phyloP scores from a whole-genome alignment of 2,329 filamentous ascomycete genomes.

The Penicillium sp. region DNA sequence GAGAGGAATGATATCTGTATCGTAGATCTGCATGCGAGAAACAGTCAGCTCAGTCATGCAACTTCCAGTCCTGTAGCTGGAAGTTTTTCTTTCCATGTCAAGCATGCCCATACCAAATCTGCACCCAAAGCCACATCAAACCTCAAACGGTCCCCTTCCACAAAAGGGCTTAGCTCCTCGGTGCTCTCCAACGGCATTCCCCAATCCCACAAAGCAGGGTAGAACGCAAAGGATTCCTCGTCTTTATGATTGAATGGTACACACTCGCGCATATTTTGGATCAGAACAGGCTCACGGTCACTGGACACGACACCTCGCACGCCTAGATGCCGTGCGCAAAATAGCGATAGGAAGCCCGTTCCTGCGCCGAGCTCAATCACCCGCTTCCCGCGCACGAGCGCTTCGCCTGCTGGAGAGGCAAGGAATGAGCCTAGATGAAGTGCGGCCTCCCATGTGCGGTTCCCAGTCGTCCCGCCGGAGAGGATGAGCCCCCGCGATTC shows the following conservation, averaged over 20 bases:
- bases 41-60: background rate
- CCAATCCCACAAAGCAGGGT: slow-evolving; percentile 46
- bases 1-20: slow-evolving; percentile 58
- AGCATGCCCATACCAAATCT: slow-evolving; percentile 38
- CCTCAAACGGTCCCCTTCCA: background rate
- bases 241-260: slow-evolving; percentile 34
- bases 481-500: slow-evolving; percentile 58
- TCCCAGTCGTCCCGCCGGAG: slow-evolving; percentile 64
- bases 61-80: too few relatives aligned
- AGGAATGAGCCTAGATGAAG: slow-evolving; percentile 65
- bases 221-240: slow-evolving; percentile 20
- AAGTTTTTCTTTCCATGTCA: background rate
- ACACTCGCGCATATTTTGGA: slow-evolving; percentile 43
- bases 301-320: slow-evolving; percentile 59
- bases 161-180: slow-evolving; percentile 5
- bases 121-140: slow-evolving; percentile 47
- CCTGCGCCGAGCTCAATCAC: slow-evolving; percentile 68
- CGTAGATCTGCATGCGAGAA: slow-evolving; percentile 57
- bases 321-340: slow-evolving; percentile 61
- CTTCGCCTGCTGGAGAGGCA: slow-evolving; percentile 45
- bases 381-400: slow-evolving; percentile 53
- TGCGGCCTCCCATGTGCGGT: slow-evolving; percentile 70
- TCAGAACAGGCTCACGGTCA: slow-evolving; percentile 57
- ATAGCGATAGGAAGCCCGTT: slow-evolving; percentile 65
- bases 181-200: slow-evolving; percentile 32